A percentile compares a stretch with the other conserved stretches of the same genome.
These are phyloP conservation scores for Shiraia bambusicola DNA, from an alignment of 2,329 filamentous ascomycete species.

Conservation along the genomic window DNA sequence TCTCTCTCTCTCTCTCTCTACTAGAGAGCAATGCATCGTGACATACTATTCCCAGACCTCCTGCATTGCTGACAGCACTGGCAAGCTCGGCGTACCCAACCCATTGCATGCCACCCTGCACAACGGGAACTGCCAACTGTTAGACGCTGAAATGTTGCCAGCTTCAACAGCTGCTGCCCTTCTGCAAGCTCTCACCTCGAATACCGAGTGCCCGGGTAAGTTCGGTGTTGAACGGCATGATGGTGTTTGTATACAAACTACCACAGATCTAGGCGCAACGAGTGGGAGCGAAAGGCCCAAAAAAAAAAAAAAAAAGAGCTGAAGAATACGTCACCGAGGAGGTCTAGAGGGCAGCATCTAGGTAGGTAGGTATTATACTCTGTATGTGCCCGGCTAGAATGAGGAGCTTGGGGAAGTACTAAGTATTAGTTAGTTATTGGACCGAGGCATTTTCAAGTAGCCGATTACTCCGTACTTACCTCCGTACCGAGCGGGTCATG, in stretches of 20 bases:
- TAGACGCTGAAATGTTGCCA: slow-evolving; percentile 8
- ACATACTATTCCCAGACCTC: slow-evolving; percentile 69
- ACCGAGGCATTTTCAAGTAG: slow-evolving; percentile 30
- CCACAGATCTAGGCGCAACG: background rate
- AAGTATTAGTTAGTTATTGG: slow-evolving; percentile 29
- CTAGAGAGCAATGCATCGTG: background rate
- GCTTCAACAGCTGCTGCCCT: slow-evolving; percentile 35
- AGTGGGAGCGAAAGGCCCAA: no score
- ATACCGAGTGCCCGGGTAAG: slow-evolving; percentile 64
- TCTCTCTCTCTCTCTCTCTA: background rate
- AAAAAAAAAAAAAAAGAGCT: background rate
- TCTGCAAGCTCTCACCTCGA: slow-evolving; percentile 36
- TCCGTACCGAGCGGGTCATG: no score
- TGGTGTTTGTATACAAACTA: slow-evolving; percentile 5
- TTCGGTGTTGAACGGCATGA: slow-evolving; percentile 66
- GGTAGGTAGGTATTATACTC: no score
- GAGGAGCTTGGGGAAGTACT: slow-evolving; percentile 15
- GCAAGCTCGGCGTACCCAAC: slow-evolving; percentile 79
- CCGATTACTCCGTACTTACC: no score
- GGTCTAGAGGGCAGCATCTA: slow-evolving; percentile 4
- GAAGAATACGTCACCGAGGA: background rate
- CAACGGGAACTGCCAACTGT: slow-evolving; percentile 68
- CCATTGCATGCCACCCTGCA: slow-evolving; percentile 88
- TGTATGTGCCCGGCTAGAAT: no score
- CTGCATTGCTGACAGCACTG: slow-evolving; percentile 66